These are phyloP conservation scores for Irpex sp. DNA, from an alignment of 1,284 basidiomycete genomes.

Conservation along the genomic window DNA sequence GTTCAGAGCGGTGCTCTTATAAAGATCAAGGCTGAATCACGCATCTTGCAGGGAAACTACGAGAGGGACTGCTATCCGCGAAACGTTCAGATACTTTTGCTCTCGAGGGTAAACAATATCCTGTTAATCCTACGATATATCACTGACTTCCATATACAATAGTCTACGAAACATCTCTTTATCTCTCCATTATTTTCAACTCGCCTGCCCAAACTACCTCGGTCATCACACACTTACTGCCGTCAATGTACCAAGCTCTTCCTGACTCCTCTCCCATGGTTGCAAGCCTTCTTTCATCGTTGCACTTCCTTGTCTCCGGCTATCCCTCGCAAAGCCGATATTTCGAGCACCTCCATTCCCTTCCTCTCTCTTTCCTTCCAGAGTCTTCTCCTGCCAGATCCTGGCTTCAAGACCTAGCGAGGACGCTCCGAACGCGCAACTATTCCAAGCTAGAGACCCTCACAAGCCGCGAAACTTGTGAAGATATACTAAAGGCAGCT, in stretches of 20 bases:
- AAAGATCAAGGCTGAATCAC: slow-evolving; percentile 1
- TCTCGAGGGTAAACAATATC: slow-evolving; percentile 48
- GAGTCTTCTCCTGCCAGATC: slow-evolving; percentile 27
- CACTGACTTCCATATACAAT: not conserved
- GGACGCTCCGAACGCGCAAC: slow-evolving; percentile 45
- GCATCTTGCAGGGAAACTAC: slow-evolving; percentile 54
- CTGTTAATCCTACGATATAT: not conserved
- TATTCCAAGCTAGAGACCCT: slow-evolving; percentile 47
- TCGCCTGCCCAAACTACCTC: slow-evolving; percentile 55
- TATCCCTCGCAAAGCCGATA: slow-evolving; percentile 62
- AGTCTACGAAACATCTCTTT: slow-evolving; percentile 74
- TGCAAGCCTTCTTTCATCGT: slow-evolving; percentile 42
- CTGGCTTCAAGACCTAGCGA: slow-evolving; percentile 49
- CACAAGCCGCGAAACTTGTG: slow-evolving; percentile 24
- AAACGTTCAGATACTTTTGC: slow-evolving; percentile 54
- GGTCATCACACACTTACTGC: slow-evolving; percentile 54
- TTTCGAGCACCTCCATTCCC: slow-evolving; percentile 39
- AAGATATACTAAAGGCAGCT: slow-evolving; percentile 7
- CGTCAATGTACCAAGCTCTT: slow-evolving; percentile 37
- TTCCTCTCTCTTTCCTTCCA: slow-evolving; percentile 33
- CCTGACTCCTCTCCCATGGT: slow-evolving; percentile 21
- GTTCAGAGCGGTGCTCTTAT: slow-evolving; percentile 20
- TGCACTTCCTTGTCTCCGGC: slow-evolving; percentile 49
- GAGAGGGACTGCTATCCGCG: slow-evolving; percentile 64
- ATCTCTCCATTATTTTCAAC: slow-evolving; percentile 56